Conservation (phyloP, 2,329 filamentous ascomycete species). For the Epicoccum sorghinum region DNA sequence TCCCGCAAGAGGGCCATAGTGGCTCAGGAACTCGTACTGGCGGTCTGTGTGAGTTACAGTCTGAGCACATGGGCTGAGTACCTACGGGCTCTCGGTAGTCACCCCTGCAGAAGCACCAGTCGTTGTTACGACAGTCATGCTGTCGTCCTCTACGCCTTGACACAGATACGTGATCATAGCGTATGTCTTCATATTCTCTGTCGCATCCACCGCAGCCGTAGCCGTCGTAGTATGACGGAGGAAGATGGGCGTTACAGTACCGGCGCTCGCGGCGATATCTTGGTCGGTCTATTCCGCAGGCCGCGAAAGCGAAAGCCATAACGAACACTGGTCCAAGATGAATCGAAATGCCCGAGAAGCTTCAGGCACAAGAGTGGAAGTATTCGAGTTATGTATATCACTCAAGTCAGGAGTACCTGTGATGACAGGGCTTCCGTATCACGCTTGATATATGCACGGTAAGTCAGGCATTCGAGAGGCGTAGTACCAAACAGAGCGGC, state of each 20-base stretch:
- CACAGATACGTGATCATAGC: neutral
- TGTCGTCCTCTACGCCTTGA: neutral
- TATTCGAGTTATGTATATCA: neutral
- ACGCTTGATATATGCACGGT: neutral
- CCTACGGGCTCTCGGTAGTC: slow-evolving; percentile 11
- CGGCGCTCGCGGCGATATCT: neutral
- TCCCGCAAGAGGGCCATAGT: neutral
- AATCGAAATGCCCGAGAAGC: neutral
- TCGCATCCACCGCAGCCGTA: neutral
- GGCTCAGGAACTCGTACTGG: neutral
- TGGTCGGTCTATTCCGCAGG: neutral
- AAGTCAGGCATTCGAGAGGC: neutral
- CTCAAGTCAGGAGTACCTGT: neutral
- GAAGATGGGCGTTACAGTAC: neutral
- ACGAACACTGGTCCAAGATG: neutral
- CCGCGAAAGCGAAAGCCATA: neutral
- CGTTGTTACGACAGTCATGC: neutral
- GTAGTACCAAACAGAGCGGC: slow-evolving; percentile 2
- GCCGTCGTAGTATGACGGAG: neutral
- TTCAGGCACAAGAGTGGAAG: neutral
- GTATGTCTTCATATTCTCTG: neutral
- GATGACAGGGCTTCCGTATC: neutral
- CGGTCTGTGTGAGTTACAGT: neutral
- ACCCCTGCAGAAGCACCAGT: neutral
- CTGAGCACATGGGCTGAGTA: neutral